Conservation (phyloP, 257 asterid species). For the Solanum bukasovii region DNA sequence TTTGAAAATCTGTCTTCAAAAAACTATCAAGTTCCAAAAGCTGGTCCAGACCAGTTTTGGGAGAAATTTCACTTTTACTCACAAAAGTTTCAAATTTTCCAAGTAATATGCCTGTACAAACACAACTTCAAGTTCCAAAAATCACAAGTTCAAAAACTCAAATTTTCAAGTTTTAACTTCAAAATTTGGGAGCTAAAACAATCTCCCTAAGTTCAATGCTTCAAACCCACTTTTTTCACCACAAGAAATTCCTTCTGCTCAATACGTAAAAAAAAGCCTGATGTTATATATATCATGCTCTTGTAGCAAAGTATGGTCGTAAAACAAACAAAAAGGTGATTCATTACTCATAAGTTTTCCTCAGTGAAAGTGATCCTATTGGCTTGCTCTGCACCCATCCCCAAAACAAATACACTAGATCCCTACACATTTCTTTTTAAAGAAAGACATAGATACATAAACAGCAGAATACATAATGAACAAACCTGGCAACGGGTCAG, state of each 20-base stretch:
- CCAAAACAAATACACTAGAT: not conserved
- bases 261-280: not conserved
- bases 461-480: not conserved
- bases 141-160: not conserved
- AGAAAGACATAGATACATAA: not conserved
- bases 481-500: constrained; percentile 75
- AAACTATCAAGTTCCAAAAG: not conserved
- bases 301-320: not conserved
- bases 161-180: not conserved
- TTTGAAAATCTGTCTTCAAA: not conserved
- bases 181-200: not conserved
- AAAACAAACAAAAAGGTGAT: not conserved
- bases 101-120: not conserved
- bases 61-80: not conserved
- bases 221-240: not conserved
- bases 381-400: not conserved
- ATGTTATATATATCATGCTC: not conserved
- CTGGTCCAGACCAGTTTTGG: not conserved
- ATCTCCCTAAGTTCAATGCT: not conserved
- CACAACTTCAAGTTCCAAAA: not conserved
- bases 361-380: not conserved
- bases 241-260: not conserved
- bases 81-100: not conserved
- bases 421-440: not conserved
- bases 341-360: not conserved